These are phyloP conservation scores for Syzygium grande DNA, from an alignment of 345 rosid genomes.

Conservation along the genomic window DNA sequence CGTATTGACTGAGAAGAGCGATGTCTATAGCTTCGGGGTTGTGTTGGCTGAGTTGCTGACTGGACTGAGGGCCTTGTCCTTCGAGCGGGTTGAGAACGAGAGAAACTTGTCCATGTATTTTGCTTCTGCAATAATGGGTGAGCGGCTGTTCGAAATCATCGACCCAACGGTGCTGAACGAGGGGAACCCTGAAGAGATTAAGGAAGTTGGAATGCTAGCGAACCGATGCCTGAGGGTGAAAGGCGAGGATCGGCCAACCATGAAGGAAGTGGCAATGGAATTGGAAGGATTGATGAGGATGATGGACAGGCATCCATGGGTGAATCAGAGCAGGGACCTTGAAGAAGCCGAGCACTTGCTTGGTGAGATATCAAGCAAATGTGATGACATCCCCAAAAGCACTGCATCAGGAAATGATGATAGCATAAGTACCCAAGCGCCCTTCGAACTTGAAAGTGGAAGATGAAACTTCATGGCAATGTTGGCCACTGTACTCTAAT, in stretches of 20 bases:
- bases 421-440: not conserved
- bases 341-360: constrained; percentile 13
- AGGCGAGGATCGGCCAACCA: constrained; percentile 17
- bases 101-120: constrained; percentile 20
- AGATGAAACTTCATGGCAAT: not conserved
- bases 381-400: not conserved
- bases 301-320: constrained; percentile 11
- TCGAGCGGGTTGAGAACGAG: not conserved
- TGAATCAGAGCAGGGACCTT: not conserved
- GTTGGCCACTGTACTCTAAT: not conserved
- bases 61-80: constrained; percentile 11
- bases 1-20: constrained; percentile 1
- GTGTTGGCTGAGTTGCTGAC: constrained; percentile 31
- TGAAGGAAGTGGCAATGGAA: constrained; percentile 17
- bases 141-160: constrained; percentile 13
- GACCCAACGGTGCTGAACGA: constrained; percentile 4
- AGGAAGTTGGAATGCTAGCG: constrained; percentile 8
- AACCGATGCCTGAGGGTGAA: constrained; percentile 14
- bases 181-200: constrained; percentile 2
- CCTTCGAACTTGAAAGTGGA: not conserved
- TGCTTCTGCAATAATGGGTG: constrained; percentile 14
- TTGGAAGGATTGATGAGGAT: constrained; percentile 1
- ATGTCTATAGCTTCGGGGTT: not conserved
- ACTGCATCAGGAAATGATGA: not conserved
- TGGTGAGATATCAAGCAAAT: not conserved